A percentile compares a stretch with the other conserved stretches of the same genome.
Conservation (phyloP, 495 filamentous ascomycete species). For the Cryomyces minteri region DNA sequence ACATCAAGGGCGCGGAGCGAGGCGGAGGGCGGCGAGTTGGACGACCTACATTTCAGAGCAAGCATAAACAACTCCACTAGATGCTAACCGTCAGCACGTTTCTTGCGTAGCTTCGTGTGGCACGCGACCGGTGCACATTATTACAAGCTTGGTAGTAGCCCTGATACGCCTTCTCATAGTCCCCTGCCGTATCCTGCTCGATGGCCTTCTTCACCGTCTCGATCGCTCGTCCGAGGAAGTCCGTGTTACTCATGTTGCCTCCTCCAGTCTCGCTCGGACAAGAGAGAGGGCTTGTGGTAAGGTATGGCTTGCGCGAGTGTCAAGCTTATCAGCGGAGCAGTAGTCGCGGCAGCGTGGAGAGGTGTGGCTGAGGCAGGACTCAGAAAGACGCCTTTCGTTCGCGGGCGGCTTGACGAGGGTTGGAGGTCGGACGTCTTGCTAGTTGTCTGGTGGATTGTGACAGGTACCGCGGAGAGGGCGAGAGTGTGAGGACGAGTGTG, state of each 20-base stretch:
- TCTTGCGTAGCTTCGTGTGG: too few species aligned
- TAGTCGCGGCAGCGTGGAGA: not conserved
- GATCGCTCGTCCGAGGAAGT: constrained; percentile 92
- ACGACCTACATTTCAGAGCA: constrained; percentile 56
- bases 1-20: not conserved
- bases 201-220: constrained; percentile 92
- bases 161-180: constrained; percentile 94
- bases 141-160: constrained; percentile 63
- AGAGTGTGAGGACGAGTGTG: too few species aligned
- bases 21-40: too few species aligned
- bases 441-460: not conserved
- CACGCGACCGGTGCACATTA: too few species aligned
- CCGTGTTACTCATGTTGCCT: constrained; percentile 76
- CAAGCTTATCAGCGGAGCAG: not conserved
- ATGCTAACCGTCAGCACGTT: too few species aligned
- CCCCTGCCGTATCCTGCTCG: constrained; percentile 82
- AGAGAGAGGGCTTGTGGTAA: not conserved
- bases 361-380: not conserved
- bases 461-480: too few species aligned
- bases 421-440: not conserved
- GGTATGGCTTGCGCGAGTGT: not conserved
- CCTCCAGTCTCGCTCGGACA: too few species aligned
- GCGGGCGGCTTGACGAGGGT: not conserved
- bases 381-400: not conserved
- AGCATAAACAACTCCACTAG: constrained; percentile 89